Evolutionary conservation across 2,329 filamentous ascomycete genomes (phyloP).

Genomic region (Herpomyces periplanetae): DNA sequence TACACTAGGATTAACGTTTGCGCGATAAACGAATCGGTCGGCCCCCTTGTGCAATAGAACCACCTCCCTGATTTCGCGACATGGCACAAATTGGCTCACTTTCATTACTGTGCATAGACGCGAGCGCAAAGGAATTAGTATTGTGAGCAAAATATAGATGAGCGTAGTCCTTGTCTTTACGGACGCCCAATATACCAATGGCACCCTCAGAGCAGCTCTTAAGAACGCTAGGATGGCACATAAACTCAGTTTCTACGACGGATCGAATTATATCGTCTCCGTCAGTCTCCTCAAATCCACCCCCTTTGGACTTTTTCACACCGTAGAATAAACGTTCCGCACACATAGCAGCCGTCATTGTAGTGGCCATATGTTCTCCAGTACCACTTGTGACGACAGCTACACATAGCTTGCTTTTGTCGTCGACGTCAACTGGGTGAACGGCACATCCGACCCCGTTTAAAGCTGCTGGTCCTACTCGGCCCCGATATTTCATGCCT

Average conservation of each 20-base stretch:
- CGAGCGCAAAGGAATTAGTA: conserved; percentile 47
- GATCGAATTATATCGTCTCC: conserved; percentile 39
- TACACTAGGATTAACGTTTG: too few species aligned
- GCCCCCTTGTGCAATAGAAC: conserved; percentile 15
- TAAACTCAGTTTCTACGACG: conserved; percentile 64
- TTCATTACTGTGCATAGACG: conserved; percentile 52
- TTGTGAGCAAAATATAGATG: conserved; percentile 86
- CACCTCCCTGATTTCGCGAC: conserved; percentile 24
- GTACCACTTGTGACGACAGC: conserved; percentile 72
- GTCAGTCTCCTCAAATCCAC: conserved; percentile 23
- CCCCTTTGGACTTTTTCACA: conserved; percentile 15
- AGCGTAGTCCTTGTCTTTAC: conserved; percentile 33
- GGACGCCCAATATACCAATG: conserved; percentile 63
- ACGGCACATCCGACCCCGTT: conserved; percentile 70
- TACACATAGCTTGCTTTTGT: conserved; percentile 25
- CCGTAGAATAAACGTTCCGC: conserved; percentile 45
- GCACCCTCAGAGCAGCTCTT: conserved; percentile 44
- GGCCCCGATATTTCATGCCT: conserved; percentile 81
- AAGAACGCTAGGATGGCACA: conserved; percentile 50
- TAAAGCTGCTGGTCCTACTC: conserved; percentile 62
- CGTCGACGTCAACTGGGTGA: conserved; percentile 29
- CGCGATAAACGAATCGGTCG: too few species aligned
- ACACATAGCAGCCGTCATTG: conserved; percentile 52
- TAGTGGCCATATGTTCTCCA: conserved; percentile 89
- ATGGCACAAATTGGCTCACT: conserved; percentile 39